phyloP scores from a whole-genome alignment of 169 alveolate species.

The Blepharisma undulans region DNA sequence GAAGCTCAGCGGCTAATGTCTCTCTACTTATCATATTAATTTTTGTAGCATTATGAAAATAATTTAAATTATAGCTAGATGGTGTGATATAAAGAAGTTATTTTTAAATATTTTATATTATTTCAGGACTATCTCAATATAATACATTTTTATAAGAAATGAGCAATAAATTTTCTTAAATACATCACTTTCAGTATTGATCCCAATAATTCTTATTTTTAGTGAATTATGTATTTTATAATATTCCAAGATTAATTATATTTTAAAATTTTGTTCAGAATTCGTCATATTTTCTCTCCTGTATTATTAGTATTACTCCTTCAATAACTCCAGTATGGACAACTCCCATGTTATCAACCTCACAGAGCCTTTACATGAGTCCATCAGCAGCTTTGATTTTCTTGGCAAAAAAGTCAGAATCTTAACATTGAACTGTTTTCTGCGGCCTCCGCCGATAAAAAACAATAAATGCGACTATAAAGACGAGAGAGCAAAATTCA shows the following conservation, averaged over 20 bases:
- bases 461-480: constrained; percentile 50
- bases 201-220: not conserved
- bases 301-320: not conserved
- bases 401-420: constrained; percentile 29
- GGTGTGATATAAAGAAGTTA: too few relatives aligned
- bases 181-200: not conserved
- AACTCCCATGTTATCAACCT: not conserved
- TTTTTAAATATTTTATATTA: too few relatives aligned
- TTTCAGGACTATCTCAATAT: too few relatives aligned
- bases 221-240: too few relatives aligned
- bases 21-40: not conserved
- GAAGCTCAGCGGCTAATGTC: not conserved
- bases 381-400: not conserved
- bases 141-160: too few relatives aligned
- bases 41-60: not conserved
- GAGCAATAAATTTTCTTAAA: too few relatives aligned
- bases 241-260: not conserved
- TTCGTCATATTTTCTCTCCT: not conserved
- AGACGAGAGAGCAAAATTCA: constrained; percentile 45
- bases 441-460: constrained; percentile 57
- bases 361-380: not conserved
- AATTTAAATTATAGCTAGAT: not conserved
- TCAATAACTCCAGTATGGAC: not conserved
- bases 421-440: constrained; percentile 51
- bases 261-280: not conserved